phyloP scores from a whole-genome alignment of 169 alveolate species.

The Plasmodium cynomolgi region DNA sequence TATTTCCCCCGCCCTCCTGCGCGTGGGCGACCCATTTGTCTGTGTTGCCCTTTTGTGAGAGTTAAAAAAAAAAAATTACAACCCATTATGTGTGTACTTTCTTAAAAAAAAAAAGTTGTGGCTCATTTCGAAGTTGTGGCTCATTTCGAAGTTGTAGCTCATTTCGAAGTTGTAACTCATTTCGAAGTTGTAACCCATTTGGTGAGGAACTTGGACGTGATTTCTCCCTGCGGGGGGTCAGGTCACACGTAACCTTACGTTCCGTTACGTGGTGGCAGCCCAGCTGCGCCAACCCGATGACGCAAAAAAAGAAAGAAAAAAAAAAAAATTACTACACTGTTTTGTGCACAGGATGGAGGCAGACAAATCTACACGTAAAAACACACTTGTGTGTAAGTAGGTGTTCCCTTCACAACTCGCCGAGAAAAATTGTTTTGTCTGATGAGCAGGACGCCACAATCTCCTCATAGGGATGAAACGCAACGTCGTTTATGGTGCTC shows the following conservation, averaged over 20 bases:
- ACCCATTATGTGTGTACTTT: no score
- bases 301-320: background rate
- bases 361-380: background rate
- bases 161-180: no score
- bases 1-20: background rate
- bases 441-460: constrained; percentile 87
- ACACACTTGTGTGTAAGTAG: background rate
- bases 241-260: background rate
- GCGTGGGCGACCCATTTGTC: background rate
- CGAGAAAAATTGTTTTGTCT: constrained; percentile 84
- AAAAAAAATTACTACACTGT: background rate
- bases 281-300: background rate
- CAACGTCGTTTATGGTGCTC: constrained; percentile 89
- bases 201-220: background rate
- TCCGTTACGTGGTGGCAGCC: background rate
- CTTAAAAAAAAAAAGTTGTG: background rate
- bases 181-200: background rate
- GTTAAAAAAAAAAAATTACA: background rate
- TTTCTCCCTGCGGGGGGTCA: background rate
- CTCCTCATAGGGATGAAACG: constrained; percentile 86
- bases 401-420: constrained; percentile 76
- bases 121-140: background rate
- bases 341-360: background rate
- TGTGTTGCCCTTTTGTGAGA: background rate
- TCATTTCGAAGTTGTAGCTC: background rate